Conservation (phyloP, 106 monocot species). For the Dendrobium nobile region DNA sequence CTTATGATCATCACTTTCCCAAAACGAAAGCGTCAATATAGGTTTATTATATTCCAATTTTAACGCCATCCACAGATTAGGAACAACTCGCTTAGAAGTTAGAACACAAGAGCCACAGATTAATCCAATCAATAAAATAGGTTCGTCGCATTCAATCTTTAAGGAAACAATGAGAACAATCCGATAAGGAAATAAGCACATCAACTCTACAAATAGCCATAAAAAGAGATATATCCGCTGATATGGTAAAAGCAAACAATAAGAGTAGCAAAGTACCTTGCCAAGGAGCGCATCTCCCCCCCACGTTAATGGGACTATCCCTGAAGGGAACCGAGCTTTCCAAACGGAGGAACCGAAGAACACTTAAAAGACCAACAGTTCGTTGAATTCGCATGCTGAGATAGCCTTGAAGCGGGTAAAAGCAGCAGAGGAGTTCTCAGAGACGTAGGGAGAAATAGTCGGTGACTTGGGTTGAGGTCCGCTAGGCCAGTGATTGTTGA, state of each 20-base stretch:
- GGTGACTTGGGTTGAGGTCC: not conserved
- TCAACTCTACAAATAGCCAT: not conserved
- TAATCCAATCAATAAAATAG: not conserved
- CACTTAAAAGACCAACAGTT: not conserved
- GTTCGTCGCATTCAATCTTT: not conserved
- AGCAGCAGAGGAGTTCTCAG: not conserved
- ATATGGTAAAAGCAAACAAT: not conserved
- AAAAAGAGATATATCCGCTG: not conserved
- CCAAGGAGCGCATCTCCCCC: not conserved
- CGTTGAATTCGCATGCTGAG: slow-evolving; percentile 1
- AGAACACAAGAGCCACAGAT: not conserved
- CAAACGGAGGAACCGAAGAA: not conserved
- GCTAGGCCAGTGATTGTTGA: not conserved
- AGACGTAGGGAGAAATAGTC: not conserved
- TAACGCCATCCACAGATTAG: not conserved
- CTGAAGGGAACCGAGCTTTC: not conserved
- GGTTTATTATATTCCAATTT: not conserved
- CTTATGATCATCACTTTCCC: not conserved
- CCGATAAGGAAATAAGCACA: not conserved
- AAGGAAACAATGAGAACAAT: not conserved
- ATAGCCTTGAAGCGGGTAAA: not conserved
- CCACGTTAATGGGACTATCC: not conserved
- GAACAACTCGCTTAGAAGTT: not conserved
- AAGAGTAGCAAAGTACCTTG: not conserved
- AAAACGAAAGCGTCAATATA: not conserved